Conservation (phyloP, 2,329 filamentous ascomycete genomes). For the Aspergillus sp. region DNA sequence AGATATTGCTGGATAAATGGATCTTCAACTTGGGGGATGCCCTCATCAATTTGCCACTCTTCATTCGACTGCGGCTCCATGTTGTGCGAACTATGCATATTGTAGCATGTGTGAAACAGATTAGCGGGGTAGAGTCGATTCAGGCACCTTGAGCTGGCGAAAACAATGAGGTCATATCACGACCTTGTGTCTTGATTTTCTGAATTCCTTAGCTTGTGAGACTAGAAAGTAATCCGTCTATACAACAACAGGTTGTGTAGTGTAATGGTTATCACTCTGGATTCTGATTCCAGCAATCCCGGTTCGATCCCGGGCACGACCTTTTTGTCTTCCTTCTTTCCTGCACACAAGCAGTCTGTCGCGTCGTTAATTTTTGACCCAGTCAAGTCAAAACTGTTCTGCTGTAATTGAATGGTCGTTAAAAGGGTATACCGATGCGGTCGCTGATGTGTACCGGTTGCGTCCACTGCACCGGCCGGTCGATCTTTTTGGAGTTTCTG, state of each 20-base stretch:
- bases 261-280: neutral
- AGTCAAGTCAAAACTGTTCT: neutral
- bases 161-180: neutral
- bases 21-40: slow-evolving; percentile 58
- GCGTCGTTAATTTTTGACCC: neutral
- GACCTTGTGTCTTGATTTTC: neutral
- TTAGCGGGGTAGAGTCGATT: neutral
- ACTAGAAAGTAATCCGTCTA: neutral
- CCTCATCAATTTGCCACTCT: slow-evolving; percentile 43
- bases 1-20: slow-evolving; percentile 83
- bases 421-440: too few species aligned
- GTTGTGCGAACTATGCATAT: neutral
- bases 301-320: neutral
- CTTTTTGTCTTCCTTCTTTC: neutral
- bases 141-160: neutral
- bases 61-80: neutral
- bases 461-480: too few species aligned
- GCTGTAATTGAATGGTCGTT: too few species aligned
- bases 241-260: neutral
- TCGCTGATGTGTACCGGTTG: too few species aligned
- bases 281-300: slow-evolving; percentile 1
- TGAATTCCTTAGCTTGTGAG: neutral
- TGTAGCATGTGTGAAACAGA: neutral
- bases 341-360: neutral
- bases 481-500: too few species aligned